Evolutionary conservation across 768 basidiomycete species (phyloP), one percentile per base, ranked within the genome.

Genomic region (Clavaria fumosa): DNA sequence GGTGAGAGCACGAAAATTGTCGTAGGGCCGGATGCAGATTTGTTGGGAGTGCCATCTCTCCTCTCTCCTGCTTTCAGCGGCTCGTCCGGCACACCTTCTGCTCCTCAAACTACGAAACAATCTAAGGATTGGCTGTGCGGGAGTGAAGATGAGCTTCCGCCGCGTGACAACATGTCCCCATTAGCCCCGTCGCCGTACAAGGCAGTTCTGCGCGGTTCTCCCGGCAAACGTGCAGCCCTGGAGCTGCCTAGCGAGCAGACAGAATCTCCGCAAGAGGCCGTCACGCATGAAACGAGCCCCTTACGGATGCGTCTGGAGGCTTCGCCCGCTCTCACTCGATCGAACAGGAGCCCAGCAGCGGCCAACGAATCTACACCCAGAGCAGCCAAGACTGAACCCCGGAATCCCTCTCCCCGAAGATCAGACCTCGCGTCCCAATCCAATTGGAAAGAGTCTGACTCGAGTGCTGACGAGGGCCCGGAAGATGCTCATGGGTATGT

Each of bases 61-160:
- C n/a, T n/a, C n/a, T n/a, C n/a, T n/a, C n/a, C n/a, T n/a, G n/a
- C n/a, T n/a, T n/a, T n/a, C n/a, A n/a, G n/a, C n/a, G n/a, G n/a
- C n/a, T n/a, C n/a, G n/a, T n/a, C n/a, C n/a, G n/a, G n/a, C n/a
- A n/a, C n/a, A n/a, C 37, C 7, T 28, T 11, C n/a, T 3, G 21
- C 11, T 22, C 31, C n/a, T n/a, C n/a, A n/a, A n/a, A 17, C 34
- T 27, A n/a, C 34, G 23, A 46, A 46, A 57, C 52, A 50, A 61
- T 56, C 33, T 43, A 63, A 58, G 45, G 81, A 85, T 50, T 83
- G 83, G 82, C 57, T 88, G 23, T 83, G 84, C 12, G 83, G 83
- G 6, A 68, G 69, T 38, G 69, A 73, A 39, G 63, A 67, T 31
- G 34, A 36, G 9, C 30, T 40, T 18, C 26, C 35, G 35, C 40